Evolutionary conservation across 2,329 filamentous ascomycete species (phyloP).

Genomic region (Dothistroma pini): DNA sequence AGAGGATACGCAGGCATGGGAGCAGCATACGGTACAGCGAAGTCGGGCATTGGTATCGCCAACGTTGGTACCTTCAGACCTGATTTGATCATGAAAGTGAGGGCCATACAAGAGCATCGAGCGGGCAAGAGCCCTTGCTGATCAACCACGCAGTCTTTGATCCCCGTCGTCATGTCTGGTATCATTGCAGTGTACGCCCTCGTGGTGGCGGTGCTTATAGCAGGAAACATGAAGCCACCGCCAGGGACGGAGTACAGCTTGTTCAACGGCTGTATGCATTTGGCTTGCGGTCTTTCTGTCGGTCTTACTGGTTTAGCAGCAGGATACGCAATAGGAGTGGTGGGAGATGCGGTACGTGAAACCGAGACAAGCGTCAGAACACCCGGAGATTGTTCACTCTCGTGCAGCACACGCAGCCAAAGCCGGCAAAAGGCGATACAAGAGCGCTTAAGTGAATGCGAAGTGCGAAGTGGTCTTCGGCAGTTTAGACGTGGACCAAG

Average conservation of each 20-base stretch:
- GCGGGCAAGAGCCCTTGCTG: slow-evolving; percentile 23
- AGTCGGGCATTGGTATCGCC: slow-evolving; percentile 82
- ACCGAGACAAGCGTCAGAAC: neutral
- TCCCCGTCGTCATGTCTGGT: slow-evolving; percentile 96
- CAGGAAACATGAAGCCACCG: slow-evolving; percentile 77
- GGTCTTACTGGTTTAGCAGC: slow-evolving; percentile 90
- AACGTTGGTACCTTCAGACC: slow-evolving; percentile 81
- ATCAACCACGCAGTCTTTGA: slow-evolving; percentile 60
- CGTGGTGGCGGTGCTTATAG: slow-evolving; percentile 94
- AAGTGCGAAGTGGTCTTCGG: neutral
- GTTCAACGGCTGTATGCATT: slow-evolving; percentile 91
- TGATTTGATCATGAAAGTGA: slow-evolving; percentile 87
- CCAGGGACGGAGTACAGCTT: slow-evolving; percentile 69
- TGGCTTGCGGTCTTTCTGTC: slow-evolving; percentile 85
- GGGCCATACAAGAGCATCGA: slow-evolving; percentile 17
- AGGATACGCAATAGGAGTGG: slow-evolving; percentile 93
- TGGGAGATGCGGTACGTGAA: slow-evolving; percentile 74
- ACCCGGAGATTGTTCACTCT: neutral
- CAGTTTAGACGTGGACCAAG: neutral
- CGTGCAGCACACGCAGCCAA: neutral
- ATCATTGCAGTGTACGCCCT: slow-evolving; percentile 98
- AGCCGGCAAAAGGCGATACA: neutral
- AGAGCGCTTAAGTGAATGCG: neutral
- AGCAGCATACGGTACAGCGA: slow-evolving; percentile 82
- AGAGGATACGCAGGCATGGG: slow-evolving; percentile 54